Percentiles rank a stretch among this genome's conserved stretches.
Conservation (phyloP, 2,329 filamentous ascomycete genomes). For the Aspergillus versicolor region DNA sequence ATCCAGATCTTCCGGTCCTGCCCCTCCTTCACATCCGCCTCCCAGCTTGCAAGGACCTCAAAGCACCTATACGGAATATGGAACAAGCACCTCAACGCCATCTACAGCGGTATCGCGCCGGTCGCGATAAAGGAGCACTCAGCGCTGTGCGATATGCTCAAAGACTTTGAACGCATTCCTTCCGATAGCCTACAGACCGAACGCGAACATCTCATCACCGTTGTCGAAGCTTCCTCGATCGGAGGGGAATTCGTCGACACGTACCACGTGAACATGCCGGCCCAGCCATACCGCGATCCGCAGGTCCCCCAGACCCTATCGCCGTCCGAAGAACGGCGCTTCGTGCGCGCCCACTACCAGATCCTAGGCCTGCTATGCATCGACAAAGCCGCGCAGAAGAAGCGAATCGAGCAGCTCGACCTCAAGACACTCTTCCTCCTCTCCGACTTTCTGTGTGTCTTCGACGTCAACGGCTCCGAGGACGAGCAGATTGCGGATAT, state of each 20-base stretch:
- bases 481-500: not conserved
- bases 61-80: slow-evolving; percentile 5
- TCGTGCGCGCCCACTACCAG: slow-evolving; percentile 3
- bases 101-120: not conserved
- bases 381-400: not conserved
- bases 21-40: not conserved
- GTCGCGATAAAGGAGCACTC: not conserved
- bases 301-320: not conserved
- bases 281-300: not conserved
- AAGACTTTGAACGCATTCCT: not conserved
- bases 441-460: slow-evolving; percentile 6
- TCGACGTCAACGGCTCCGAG: not conserved
- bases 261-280: not conserved
- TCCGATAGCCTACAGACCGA: not conserved
- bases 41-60: not conserved
- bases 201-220: not conserved
- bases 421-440: slow-evolving; percentile 2
- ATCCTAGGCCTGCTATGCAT: not conserved
- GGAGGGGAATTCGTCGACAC: not conserved
- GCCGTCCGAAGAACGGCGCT: not conserved
- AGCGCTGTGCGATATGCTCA: not conserved
- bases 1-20: not conserved
- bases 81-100: not conserved
- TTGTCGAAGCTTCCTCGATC: not conserved
- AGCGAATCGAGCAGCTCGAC: slow-evolving; percentile 3